Conservation (phyloP, 179 eudicot species). For the Vitellaria paradoxa region DNA sequence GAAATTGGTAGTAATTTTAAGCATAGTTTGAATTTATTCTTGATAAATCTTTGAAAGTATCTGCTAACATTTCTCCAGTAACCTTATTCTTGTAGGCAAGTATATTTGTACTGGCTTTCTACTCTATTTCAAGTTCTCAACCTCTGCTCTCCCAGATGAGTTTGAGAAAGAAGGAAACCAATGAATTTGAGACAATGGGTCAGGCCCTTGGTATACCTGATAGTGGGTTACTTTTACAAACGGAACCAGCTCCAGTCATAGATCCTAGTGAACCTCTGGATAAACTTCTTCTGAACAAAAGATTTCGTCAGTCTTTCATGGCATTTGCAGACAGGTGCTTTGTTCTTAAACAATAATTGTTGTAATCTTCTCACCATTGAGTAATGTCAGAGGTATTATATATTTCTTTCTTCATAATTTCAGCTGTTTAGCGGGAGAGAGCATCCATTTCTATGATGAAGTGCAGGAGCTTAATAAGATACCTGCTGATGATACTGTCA, state of each 20-base stretch:
- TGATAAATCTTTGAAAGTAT: neutral
- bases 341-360: neutral
- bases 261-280: slow-evolving; percentile 67
- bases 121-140: slow-evolving; percentile 82
- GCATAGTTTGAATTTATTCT: neutral
- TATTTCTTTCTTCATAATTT: slow-evolving; percentile 19
- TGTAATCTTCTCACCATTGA: neutral
- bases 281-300: slow-evolving; percentile 69
- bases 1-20: neutral
- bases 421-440: slow-evolving; percentile 95
- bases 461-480: slow-evolving; percentile 70
- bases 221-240: slow-evolving; percentile 38
- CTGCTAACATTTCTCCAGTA: slow-evolving; percentile 24
- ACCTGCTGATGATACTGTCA: slow-evolving; percentile 54
- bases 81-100: slow-evolving; percentile 55
- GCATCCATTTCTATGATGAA: slow-evolving; percentile 84
- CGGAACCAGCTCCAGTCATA: slow-evolving; percentile 30
- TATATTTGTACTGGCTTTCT: slow-evolving; percentile 73
- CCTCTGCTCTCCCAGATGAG: slow-evolving; percentile 79
- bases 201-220: slow-evolving; percentile 72
- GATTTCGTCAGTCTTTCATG: slow-evolving; percentile 75
- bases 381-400: neutral
- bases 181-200: slow-evolving; percentile 56
- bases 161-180: slow-evolving; percentile 54
- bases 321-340: slow-evolving; percentile 87